phyloP scores from a whole-genome alignment of 371 early-diverging fungal genomes.

The Mucor irregularis region DNA sequence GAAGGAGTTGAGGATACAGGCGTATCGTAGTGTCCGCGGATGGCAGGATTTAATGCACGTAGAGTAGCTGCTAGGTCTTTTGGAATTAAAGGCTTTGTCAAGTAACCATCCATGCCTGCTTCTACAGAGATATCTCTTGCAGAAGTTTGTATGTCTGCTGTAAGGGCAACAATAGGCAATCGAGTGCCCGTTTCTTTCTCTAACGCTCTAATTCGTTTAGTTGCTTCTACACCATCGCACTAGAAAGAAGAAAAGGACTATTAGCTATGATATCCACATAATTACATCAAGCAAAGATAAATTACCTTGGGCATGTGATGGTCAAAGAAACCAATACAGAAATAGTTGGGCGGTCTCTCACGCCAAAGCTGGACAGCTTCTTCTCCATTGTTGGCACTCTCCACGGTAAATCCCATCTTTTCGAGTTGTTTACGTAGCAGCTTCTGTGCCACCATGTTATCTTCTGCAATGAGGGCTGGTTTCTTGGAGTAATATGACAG shows the following conservation, averaged over 20 bases:
- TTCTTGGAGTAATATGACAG: constrained; percentile 32
- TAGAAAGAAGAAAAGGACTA: constrained; percentile 6
- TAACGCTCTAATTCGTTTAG: constrained; percentile 42
- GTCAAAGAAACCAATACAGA: constrained; percentile 49
- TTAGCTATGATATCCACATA: neutral
- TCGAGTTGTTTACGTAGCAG: constrained; percentile 44
- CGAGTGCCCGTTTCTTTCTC: constrained; percentile 23
- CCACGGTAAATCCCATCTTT: constrained; percentile 50
- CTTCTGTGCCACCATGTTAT: constrained; percentile 52
- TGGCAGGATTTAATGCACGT: constrained; percentile 24
- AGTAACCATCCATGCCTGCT: constrained; percentile 63
- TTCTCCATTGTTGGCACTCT: constrained; percentile 51
- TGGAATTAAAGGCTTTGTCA: constrained; percentile 60
- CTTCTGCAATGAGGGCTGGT: constrained; percentile 51
- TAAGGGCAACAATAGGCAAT: constrained; percentile 61
- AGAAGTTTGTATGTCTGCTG: constrained; percentile 56
- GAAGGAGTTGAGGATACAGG: constrained; percentile 20
- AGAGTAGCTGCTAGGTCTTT: constrained; percentile 40
- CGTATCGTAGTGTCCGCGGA: constrained; percentile 21
- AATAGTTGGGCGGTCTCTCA: constrained; percentile 34
- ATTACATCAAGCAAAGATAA: neutral
- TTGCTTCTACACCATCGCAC: constrained; percentile 63
- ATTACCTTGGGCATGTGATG: constrained; percentile 55
- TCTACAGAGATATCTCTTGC: constrained; percentile 53
- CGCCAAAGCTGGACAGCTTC: constrained; percentile 45